These are phyloP conservation scores for Penicillium turbatum DNA, from an alignment of 495 filamentous ascomycete genomes.

Conservation along the genomic window DNA sequence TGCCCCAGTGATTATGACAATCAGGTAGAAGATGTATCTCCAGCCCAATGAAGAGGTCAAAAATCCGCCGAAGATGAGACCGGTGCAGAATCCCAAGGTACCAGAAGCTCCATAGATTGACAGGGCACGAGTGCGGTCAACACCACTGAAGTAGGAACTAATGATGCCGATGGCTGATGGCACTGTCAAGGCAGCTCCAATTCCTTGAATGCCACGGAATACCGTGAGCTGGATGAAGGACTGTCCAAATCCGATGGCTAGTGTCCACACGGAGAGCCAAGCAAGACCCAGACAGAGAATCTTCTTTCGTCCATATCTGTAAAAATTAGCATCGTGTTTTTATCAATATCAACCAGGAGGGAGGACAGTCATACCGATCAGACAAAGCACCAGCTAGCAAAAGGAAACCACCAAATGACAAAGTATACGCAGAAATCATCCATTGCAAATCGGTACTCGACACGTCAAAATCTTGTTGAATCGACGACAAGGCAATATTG, in stretches of 20 bases:
- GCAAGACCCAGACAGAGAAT: slow-evolving; percentile 32
- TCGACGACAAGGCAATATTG: slow-evolving; percentile 35
- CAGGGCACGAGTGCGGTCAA: slow-evolving; percentile 31
- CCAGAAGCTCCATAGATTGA: slow-evolving; percentile 37
- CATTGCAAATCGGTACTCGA: slow-evolving; percentile 34
- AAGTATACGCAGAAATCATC: slow-evolving; percentile 40
- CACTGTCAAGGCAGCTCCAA: slow-evolving; percentile 36
- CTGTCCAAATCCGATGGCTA: slow-evolving; percentile 36
- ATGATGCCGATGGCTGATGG: slow-evolving; percentile 39
- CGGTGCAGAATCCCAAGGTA: slow-evolving; percentile 35
- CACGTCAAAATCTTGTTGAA: slow-evolving; percentile 34
- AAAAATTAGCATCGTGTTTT: neutral
- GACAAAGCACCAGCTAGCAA: slow-evolving; percentile 33
- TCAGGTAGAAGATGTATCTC: slow-evolving; percentile 37
- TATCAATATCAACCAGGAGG: too few relatives aligned
- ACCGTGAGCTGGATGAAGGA: slow-evolving; percentile 34
- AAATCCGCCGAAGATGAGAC: slow-evolving; percentile 37
- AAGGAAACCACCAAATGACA: slow-evolving; percentile 36
- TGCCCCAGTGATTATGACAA: slow-evolving; percentile 31
- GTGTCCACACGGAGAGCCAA: slow-evolving; percentile 35
- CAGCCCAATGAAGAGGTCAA: slow-evolving; percentile 36
- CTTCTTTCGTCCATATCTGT: slow-evolving; percentile 33
- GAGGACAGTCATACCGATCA: slow-evolving; percentile 25
- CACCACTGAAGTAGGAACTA: slow-evolving; percentile 36
- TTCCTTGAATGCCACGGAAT: slow-evolving; percentile 35